These are phyloP conservation scores for Telfairia occidentalis DNA, from an alignment of 331 rosid genomes.

Conservation along the genomic window DNA sequence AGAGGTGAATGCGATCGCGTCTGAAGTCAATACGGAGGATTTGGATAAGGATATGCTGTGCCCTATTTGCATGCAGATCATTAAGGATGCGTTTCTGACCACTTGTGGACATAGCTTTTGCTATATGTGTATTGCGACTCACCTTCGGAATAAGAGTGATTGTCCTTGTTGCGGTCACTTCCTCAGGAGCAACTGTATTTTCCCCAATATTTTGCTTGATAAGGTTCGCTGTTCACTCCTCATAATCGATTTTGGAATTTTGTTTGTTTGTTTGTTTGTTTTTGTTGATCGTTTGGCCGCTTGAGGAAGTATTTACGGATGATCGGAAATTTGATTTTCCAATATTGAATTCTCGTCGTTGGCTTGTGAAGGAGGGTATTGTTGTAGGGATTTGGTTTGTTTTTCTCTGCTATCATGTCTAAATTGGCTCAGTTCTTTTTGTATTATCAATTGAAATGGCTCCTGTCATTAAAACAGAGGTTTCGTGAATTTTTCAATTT, in stretches of 20 bases:
- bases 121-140: constrained; percentile 87
- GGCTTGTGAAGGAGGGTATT: not conserved
- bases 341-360: not conserved
- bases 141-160: constrained; percentile 83
- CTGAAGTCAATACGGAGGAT: constrained; percentile 4
- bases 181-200: constrained; percentile 55
- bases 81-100: constrained; percentile 76
- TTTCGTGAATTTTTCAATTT: not conserved
- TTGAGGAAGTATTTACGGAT: not conserved
- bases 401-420: not conserved
- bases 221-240: constrained; percentile 34
- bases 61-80: constrained; percentile 96
- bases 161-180: constrained; percentile 82
- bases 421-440: not conserved
- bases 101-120: constrained; percentile 93
- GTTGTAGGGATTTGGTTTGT: not conserved
- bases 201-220: constrained; percentile 76
- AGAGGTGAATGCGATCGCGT: not conserved
- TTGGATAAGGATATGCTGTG: constrained; percentile 77
- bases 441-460: not conserved
- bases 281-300: not conserved
- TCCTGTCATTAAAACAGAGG: not conserved
- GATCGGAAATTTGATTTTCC: not conserved
- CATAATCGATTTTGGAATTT: not conserved
- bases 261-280: too few relatives aligned